Evolutionary conservation across 2,329 filamentous ascomycete genomes (phyloP).

Genomic region (Xenoacremonium recifei): DNA sequence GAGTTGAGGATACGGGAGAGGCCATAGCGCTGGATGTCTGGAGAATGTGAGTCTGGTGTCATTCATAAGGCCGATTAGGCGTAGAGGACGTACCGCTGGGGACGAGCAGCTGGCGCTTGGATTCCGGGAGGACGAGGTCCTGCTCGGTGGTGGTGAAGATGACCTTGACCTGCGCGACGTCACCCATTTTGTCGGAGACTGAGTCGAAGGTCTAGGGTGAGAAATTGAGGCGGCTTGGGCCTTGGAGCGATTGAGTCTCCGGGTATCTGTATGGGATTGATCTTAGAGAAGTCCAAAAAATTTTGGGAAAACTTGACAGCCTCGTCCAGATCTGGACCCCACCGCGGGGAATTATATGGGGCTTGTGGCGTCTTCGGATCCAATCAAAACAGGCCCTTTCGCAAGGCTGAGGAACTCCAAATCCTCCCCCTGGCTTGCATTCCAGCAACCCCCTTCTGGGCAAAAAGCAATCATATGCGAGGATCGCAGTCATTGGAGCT

Average conservation of each 20-base stretch:
- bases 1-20: conserved; percentile 70
- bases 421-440: too few species aligned
- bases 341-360: conserved; percentile 26
- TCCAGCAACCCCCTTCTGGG: too few species aligned
- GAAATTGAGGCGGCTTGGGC: conserved; percentile 3
- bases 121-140: conserved; percentile 62
- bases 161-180: conserved; percentile 60
- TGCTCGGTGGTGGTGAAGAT: conserved; percentile 64
- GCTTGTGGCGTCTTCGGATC: neutral
- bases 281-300: conserved; percentile 21
- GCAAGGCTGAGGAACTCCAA: conserved; percentile 22
- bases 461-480: too few species aligned
- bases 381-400: conserved; percentile 3
- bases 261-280: conserved; percentile 16
- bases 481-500: too few species aligned
- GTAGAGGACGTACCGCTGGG: conserved; percentile 47
- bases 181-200: conserved; percentile 31
- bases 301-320: conserved; percentile 24
- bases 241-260: conserved; percentile 10
- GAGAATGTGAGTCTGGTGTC: conserved; percentile 1
- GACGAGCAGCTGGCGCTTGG: conserved; percentile 60
- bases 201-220: too few species aligned
- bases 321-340: conserved; percentile 19
- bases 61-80: too few species aligned
- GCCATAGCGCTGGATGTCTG: conserved; percentile 68